phyloP scores from a whole-genome alignment of 192 early-diverging fungal genomes.

The Funneliformis geosporum region DNA sequence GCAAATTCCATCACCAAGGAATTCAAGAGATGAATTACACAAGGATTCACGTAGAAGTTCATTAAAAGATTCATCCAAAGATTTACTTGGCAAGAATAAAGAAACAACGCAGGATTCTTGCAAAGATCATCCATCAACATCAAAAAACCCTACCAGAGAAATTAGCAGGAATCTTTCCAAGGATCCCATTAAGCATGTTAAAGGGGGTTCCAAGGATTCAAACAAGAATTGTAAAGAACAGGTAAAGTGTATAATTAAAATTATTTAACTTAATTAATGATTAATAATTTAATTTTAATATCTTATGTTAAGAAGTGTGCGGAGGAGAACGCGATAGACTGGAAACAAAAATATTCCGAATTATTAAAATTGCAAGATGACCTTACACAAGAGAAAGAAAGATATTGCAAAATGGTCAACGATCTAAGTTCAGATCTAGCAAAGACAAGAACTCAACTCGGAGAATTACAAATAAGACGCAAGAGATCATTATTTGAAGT shows the following conservation, averaged over 20 bases:
- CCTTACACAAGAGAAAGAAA: not conserved
- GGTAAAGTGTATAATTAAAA: not conserved
- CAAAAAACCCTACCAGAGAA: not conserved
- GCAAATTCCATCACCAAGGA: not conserved
- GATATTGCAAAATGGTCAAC: not conserved
- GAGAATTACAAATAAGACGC: not conserved
- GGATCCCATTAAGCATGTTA: not conserved
- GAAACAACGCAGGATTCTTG: not conserved
- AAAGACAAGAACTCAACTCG: not conserved
- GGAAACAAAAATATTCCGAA: conserved; percentile 12
- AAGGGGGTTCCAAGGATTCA: not conserved
- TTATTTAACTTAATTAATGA: not conserved
- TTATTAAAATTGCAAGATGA: not conserved
- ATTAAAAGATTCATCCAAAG: not conserved
- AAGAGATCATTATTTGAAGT: not conserved
- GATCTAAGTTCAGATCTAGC: conserved; percentile 6
- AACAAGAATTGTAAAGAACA: not conserved
- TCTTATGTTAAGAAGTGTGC: not conserved
- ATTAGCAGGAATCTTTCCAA: not conserved
- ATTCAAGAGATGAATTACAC: not conserved
- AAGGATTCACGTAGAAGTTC: not conserved
- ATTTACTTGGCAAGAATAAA: not conserved
- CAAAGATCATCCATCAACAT: not conserved
- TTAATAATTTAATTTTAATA: not conserved
- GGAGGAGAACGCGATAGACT: not conserved